A percentile compares a stretch with the other conserved stretches of the same genome.
Evolutionary conservation across 257 asterid species (phyloP).

Genomic region (Ajuga chamaepitys): DNA sequence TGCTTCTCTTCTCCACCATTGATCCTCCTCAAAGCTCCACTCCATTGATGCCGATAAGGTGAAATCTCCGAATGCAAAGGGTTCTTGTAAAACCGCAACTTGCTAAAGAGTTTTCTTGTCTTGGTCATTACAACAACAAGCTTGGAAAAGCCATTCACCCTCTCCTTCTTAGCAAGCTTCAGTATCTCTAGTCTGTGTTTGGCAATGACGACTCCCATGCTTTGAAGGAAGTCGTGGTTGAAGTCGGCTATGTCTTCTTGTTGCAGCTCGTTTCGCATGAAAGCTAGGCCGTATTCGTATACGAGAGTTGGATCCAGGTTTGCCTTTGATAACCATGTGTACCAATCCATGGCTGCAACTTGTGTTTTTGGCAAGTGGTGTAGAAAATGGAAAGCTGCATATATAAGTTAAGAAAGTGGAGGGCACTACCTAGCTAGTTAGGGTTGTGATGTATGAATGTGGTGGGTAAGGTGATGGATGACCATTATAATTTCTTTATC

Average conservation of each 20-base stretch:
- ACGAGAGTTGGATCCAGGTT: constrained; percentile 42
- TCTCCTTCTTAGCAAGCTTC: constrained; percentile 52
- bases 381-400: background rate
- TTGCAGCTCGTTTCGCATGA: constrained; percentile 51
- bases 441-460: constrained; percentile 21
- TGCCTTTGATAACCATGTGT: constrained; percentile 60
- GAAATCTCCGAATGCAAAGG: constrained; percentile 19
- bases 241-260: constrained; percentile 57
- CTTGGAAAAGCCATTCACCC: constrained; percentile 36
- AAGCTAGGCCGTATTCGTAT: constrained; percentile 43
- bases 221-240: constrained; percentile 74
- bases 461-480: constrained; percentile 44
- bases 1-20: constrained; percentile 15
- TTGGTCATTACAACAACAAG: constrained; percentile 49
- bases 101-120: constrained; percentile 43
- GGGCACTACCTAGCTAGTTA: background rate
- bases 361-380: background rate
- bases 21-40: constrained; percentile 33
- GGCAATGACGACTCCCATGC: constrained; percentile 58
- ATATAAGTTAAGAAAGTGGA: background rate
- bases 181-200: constrained; percentile 71
- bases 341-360: constrained; percentile 76
- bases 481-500: constrained; percentile 4
- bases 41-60: constrained; percentile 36
- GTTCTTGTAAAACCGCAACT: constrained; percentile 24